Base-by-base conservation (phyloP, 257 asterid genomes). In the Solanum clarkiae region DNA sequence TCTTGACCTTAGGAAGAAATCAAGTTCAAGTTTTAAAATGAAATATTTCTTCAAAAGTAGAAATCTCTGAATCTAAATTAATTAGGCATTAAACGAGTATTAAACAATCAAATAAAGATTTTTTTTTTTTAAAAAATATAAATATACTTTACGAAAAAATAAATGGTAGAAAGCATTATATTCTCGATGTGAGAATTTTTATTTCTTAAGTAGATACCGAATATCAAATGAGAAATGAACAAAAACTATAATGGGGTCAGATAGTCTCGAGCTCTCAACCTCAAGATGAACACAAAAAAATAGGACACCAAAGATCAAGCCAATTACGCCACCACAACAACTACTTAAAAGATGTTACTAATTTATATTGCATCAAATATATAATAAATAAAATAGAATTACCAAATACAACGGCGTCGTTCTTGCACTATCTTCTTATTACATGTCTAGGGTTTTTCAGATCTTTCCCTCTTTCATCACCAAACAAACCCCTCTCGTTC, bases 291-390 rank as follows among this genome's bases (percentile, higher is more conserved):
- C 32, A 29, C 2, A 91, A 94, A 90, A 80, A 90, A 94, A 94
- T 93, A 94, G 92, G 97, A 95, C 97, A 93, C 97, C 98, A 93
- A 93, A 96, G 96, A 98, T 96, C 97, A 93, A 95, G 94, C 97
- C 98, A 93, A 94, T 96, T 94, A 97, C 97, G 94, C 97, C 97
- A 94, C 98, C 98, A 29, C 32, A 2, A 29, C 32, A 2, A 29
- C 2, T 29, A 29, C 32, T 29, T 26, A 26, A 1, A 26, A 26
- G 29, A 26, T 26, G 26, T 1, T 26, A 1, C 1, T 26, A 26
- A 26, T 26, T 26, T 26, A 26, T 26, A 26, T 26, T 1, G 26
- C 26, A 26, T 1, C 26, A 26, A 26, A n/a, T 29, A 29, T 29
- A 29, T 32, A 32, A 32, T 32, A 32, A 32, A 32, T 32, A 32